Evolutionary conservation across 495 filamentous ascomycete species (phyloP), one percentile per base, ranked within the genome.

Genomic region (Penicillium daleae): DNA sequence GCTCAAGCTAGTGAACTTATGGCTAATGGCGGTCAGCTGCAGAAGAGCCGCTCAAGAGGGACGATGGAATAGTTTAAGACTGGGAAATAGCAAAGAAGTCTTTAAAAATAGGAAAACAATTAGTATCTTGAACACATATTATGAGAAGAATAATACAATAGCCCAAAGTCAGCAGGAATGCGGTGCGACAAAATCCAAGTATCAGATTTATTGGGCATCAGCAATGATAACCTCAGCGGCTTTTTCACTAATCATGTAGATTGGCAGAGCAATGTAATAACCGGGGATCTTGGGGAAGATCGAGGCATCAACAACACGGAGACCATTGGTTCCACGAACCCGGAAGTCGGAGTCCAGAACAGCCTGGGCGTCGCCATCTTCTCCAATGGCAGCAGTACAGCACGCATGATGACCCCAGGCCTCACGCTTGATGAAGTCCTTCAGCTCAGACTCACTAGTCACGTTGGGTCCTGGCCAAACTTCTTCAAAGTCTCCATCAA

Each of bases 211-310:
- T 31, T 17, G 22, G 3, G 69, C 73, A 66, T 68, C 82, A 4
- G 69, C 75, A 39, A 86, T 61, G 42, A 89, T 87, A 24, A 86
- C 85, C 52, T 85, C 86, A 0, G 84, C 80, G 2, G 87, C 87
- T 79, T 89, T 89, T 66, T 86, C 83, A 49, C 80, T 82, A 26
- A 89, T 65, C 80, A 88, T 87, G 67, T 88, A 88, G 2, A 85
- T 86, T 5, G 87, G 80, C 42, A 84, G 69, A 24, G 78, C 78
- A n/a, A 85, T 82, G 46, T 86, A 89, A n/a, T 80, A 82, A 0
- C 87, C 87, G 12, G 85, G 85, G 50, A 85, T 85, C 63, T 75
- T 73, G 4, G 86, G 85, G 57, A 81, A 87, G 6, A 83, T 80
- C 9, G 78, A 82, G 15, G 85, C 87, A 73, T 89, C 87, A 0